Evolutionary conservation across 441 rosid genomes (phyloP).

Genomic region (Gossypium laxum): DNA sequence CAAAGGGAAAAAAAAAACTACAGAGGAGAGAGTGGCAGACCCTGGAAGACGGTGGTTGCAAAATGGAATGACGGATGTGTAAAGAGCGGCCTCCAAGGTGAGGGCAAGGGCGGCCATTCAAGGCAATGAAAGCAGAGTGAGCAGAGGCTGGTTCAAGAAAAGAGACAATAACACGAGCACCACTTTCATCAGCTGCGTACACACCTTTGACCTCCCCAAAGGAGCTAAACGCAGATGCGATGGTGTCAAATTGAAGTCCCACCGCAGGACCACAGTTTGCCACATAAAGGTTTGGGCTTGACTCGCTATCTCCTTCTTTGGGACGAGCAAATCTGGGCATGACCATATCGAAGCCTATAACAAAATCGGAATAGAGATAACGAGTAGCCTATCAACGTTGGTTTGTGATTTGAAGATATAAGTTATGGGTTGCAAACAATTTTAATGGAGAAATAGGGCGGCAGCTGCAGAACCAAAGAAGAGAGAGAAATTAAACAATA

Average conservation of each 20-base stretch:
- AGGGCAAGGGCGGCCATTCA: conserved; percentile 47
- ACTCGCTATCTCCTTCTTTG: conserved; percentile 20
- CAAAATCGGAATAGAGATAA: neutral
- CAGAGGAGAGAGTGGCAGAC: conserved; percentile 21
- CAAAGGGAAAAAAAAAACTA: neutral
- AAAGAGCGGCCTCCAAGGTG: conserved; percentile 54
- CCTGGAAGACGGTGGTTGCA: conserved; percentile 33
- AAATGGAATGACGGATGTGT: conserved; percentile 63
- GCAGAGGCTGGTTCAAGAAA: conserved; percentile 41
- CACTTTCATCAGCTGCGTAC: conserved; percentile 73
- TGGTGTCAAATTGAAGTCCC: conserved; percentile 48
- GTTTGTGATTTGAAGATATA: neutral
- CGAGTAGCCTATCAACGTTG: neutral
- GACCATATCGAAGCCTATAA: conserved; percentile 29
- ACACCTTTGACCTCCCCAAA: conserved; percentile 66
- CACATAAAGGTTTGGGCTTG: conserved; percentile 52
- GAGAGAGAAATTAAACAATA: neutral
- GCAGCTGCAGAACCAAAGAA: neutral
- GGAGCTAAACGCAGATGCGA: conserved; percentile 42
- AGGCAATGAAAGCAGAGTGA: conserved; percentile 42
- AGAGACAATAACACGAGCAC: conserved; percentile 65
- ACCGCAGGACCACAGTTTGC: conserved; percentile 93
- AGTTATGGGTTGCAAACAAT: neutral
- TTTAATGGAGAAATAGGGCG: neutral
- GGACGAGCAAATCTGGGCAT: conserved; percentile 59